Conservation (phyloP, 108 stramenopile genomes). For the Skeletonema marinoi region DNA sequence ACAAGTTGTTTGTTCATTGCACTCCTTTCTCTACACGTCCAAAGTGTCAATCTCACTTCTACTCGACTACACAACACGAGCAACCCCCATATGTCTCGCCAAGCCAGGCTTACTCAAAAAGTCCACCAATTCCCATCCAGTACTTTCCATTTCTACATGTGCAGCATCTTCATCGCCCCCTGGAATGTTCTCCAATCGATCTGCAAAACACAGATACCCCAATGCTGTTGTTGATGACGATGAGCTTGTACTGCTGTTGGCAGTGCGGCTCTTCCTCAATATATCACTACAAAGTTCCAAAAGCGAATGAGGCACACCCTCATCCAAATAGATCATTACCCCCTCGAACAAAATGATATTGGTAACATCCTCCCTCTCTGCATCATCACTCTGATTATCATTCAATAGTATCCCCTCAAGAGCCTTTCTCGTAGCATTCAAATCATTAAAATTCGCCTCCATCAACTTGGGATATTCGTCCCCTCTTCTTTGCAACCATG, state of each 20-base stretch:
- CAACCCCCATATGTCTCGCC: constrained; percentile 74
- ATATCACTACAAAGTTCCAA: constrained; percentile 49
- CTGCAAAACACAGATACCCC: constrained; percentile 66
- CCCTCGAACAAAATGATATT: constrained; percentile 77
- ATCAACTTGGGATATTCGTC: constrained; percentile 42
- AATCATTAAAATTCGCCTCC: constrained; percentile 63
- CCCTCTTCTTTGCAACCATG: constrained; percentile 23
- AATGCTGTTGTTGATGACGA: constrained; percentile 1
- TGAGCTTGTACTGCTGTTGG: neutral
- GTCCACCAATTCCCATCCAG: constrained; percentile 65
- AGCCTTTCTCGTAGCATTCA: constrained; percentile 39
- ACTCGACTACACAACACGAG: constrained; percentile 15
- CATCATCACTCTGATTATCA: constrained; percentile 2
- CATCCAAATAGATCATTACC: constrained; percentile 80
- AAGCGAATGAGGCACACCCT: constrained; percentile 57
- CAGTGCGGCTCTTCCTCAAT: constrained; percentile 11
- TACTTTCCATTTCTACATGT: constrained; percentile 37
- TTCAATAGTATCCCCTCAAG: constrained; percentile 36
- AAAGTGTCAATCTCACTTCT: neutral
- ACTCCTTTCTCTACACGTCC: too few species aligned
- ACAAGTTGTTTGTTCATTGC: too few species aligned
- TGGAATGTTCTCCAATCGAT: constrained; percentile 70
- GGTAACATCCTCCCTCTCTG: constrained; percentile 27
- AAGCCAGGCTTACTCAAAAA: constrained; percentile 71
- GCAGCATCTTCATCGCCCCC: constrained; percentile 52